Base-by-base conservation (phyloP, 2,329 filamentous ascomycete genomes). In the Venturia carpophila region DNA sequence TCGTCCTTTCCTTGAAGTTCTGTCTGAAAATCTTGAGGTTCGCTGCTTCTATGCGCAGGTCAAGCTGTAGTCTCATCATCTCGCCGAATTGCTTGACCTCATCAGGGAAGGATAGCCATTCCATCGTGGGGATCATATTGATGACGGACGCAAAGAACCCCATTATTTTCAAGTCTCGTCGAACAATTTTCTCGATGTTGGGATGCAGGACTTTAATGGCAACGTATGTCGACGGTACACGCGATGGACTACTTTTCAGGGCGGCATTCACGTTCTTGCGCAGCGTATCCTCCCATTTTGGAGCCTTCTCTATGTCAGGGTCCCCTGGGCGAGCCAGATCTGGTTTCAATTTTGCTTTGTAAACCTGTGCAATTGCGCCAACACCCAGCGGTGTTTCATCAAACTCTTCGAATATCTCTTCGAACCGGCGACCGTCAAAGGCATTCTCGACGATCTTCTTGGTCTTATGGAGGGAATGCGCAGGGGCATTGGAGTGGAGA, bases 61-160 rank as follows among this genome's bases (percentile, higher is more conserved):
- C 94, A 2, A 99, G 82, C 74, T 99, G 94, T n/a, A 97, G 80
- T 71, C 88, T 88, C 94, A 99, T 99, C 94, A 99, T 99, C 73
- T 95, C 90, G 30, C 92, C 93, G 72, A 99, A 99, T 72, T 97
- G 92, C 17, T 82, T 78, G 3, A 97, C 94, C 74, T 99, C 94
- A 70, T 97, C 93, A 0, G 94, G 94, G 10, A 99, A 85, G 0
- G 93, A 97, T 6, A 99, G 82, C 94, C 94, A 99, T 76, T 97
- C 91, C 73, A 99, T 94, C 0, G 92, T 96, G 0, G 94, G 94
- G 41, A 99, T 88, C 1, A 84, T 79, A 75, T 97, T 96, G 69
- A 99, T 87, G 6, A 89, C 72, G 0, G 85, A 82, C 19, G 94
- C 94, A 72, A 99, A 97, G 77, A 96, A 91, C 10, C 80, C 82